Conservation (phyloP, 345 rosid species). For the Geranium rotundifolium region DNA sequence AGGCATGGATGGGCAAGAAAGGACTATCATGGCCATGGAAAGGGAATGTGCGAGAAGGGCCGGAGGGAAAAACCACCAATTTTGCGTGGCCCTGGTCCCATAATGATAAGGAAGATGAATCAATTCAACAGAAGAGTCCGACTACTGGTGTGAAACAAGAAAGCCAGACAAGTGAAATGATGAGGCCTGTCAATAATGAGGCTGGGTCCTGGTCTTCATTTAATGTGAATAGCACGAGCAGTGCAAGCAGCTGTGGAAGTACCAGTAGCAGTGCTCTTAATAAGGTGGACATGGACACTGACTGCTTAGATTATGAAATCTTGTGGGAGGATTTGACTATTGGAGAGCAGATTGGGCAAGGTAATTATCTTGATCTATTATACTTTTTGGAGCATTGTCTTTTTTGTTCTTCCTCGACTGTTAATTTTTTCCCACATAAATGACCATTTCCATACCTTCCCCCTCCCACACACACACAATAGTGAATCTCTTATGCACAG, state of each 20-base stretch:
- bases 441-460: too few species aligned
- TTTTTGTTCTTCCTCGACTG: too few species aligned
- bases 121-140: conserved; percentile 27
- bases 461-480: too few species aligned
- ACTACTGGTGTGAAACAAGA: conserved; percentile 37
- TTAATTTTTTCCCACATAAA: too few species aligned
- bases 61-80: conserved; percentile 38
- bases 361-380: conserved; percentile 22
- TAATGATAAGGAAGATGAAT: conserved; percentile 47
- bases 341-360: conserved; percentile 92
- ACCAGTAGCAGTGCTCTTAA: conserved; percentile 61
- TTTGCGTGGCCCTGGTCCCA: conserved; percentile 50
- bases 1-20: conserved; percentile 79
- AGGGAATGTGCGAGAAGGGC: conserved; percentile 62
- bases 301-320: conserved; percentile 78
- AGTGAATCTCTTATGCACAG: too few species aligned
- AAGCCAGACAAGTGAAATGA: conserved; percentile 33
- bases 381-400: too few species aligned
- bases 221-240: conserved; percentile 80
- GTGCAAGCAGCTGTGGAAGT: conserved; percentile 89
- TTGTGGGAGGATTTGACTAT: conserved; percentile 85
- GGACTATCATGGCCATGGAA: conserved; percentile 96
- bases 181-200: conserved; percentile 47
- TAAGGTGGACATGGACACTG: conserved; percentile 65
- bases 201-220: conserved; percentile 76